A percentile compares a stretch with the other conserved stretches of the same genome.
Evolutionary conservation across 2,329 filamentous ascomycete species (phyloP).

Genomic region (Colletotrichum sidae): DNA sequence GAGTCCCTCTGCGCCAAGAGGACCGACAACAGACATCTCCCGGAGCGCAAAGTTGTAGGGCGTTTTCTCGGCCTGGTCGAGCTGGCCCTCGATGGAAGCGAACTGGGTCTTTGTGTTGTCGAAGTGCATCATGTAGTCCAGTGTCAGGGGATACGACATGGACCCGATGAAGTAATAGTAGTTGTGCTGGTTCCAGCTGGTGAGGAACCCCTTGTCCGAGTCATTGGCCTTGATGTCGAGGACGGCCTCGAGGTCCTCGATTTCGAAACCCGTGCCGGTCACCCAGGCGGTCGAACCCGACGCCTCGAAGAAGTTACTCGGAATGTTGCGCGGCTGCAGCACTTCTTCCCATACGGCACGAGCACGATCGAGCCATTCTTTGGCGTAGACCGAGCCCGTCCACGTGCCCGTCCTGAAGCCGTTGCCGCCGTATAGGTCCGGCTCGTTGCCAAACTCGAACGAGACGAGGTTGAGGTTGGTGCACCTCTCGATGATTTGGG

Average conservation of each 20-base stretch:
- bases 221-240: conserved; percentile 25
- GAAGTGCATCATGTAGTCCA: conserved; percentile 35
- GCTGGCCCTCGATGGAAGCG: conserved; percentile 21
- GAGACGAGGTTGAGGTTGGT: conserved; percentile 33
- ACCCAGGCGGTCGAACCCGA: conserved; percentile 33
- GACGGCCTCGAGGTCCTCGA: conserved; percentile 9
- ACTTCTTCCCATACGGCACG: conserved; percentile 26
- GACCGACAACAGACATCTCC: conserved; percentile 33
- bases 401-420: conserved; percentile 19
- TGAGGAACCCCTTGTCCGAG: conserved; percentile 28
- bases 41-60: conserved; percentile 25
- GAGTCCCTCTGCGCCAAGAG: conserved; percentile 27
- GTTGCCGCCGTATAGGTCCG: conserved; percentile 32
- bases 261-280: conserved; percentile 31
- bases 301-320: conserved; percentile 31
- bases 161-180: conserved; percentile 33
- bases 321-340: conserved; percentile 22
- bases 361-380: conserved; percentile 31
- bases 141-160: conserved; percentile 28
- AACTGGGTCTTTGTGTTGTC: conserved; percentile 32
- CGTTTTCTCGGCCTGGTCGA: conserved; percentile 24
- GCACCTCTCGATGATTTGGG: conserved; percentile 32
- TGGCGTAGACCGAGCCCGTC: conserved; percentile 21
- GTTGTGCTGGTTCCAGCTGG: conserved; percentile 35
- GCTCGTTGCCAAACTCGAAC: conserved; percentile 33